phyloP scores from a whole-genome alignment of 106 monocot genomes.

The Iris macrosiphon region DNA sequence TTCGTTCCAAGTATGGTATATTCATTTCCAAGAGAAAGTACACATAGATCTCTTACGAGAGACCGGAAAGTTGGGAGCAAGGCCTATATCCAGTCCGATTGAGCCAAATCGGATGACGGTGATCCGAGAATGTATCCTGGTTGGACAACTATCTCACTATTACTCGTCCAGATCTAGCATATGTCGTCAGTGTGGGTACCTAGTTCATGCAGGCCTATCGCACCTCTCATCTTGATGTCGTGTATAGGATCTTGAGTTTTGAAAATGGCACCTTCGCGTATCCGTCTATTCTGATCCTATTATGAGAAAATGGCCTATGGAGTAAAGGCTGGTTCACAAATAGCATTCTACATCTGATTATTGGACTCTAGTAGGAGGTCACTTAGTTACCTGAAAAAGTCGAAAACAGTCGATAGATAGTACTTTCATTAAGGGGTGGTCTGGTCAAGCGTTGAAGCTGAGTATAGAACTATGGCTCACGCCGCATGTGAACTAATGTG shows the following conservation, averaged over 20 bases:
- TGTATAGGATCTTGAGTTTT: not conserved
- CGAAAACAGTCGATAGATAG: no score
- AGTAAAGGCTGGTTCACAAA: no score
- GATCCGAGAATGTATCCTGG: no score
- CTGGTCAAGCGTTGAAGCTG: no score
- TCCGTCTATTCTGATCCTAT: conserved; percentile 4
- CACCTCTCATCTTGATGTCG: no score
- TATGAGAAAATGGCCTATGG: not conserved
- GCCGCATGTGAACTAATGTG: no score
- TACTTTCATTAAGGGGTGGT: no score
- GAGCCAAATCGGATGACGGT: not conserved
- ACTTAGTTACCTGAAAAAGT: no score
- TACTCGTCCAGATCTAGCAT: conserved; percentile 2
- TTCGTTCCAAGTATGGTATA: not conserved
- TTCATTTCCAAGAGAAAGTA: not conserved
- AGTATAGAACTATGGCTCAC: no score
- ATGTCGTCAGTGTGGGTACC: not conserved
- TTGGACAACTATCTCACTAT: not conserved
- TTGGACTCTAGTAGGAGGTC: no score
- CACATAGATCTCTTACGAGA: conserved; percentile 3
- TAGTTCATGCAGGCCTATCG: not conserved
- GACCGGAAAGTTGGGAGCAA: conserved; percentile 5
- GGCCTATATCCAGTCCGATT: conserved; percentile 3
- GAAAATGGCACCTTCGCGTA: conserved; percentile 1
- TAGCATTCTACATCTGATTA: no score